Percentiles rank a stretch among this genome's conserved stretches.
phyloP scores from a whole-genome alignment of 768 basidiomycete species.

The Amanita pseudoporphyria region DNA sequence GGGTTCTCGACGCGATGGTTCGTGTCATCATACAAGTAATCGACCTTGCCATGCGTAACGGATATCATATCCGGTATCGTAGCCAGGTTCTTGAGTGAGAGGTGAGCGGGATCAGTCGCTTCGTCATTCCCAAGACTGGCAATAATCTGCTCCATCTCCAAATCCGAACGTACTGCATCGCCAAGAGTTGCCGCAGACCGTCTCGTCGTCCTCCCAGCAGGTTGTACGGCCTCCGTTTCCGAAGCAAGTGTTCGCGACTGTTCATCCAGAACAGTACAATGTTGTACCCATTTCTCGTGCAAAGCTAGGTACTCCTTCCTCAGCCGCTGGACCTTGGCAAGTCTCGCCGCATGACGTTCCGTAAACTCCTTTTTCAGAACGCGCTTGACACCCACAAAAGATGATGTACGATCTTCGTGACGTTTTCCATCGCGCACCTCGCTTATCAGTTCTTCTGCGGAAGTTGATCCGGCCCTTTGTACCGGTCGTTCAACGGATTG shows the following conservation, averaged over 20 bases:
- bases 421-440: constrained; percentile 33
- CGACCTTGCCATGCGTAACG: constrained; percentile 49
- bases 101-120: constrained; percentile 81
- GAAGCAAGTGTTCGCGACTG: constrained; percentile 34
- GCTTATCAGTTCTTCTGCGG: constrained; percentile 32
- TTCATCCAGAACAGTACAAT: constrained; percentile 63
- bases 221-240: constrained; percentile 29
- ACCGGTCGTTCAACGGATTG: constrained; percentile 29
- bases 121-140: constrained; percentile 91
- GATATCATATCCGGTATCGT: constrained; percentile 87
- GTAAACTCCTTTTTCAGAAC: constrained; percentile 47
- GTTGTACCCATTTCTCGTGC: constrained; percentile 64
- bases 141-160: constrained; percentile 96
- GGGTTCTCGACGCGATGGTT: constrained; percentile 75
- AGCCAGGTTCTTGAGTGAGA: constrained; percentile 81
- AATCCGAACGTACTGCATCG: constrained; percentile 87
- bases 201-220: constrained; percentile 55
- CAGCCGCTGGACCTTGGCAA: constrained; percentile 46
- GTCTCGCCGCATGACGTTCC: constrained; percentile 37
- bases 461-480: constrained; percentile 20
- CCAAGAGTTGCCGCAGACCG: constrained; percentile 64
- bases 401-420: constrained; percentile 23
- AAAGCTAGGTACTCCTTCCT: constrained; percentile 57
- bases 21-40: constrained; percentile 74
- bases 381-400: constrained; percentile 32